Base-by-base conservation (phyloP, 2,329 filamentous ascomycete genomes). In the Botryotinia convoluta region DNA sequence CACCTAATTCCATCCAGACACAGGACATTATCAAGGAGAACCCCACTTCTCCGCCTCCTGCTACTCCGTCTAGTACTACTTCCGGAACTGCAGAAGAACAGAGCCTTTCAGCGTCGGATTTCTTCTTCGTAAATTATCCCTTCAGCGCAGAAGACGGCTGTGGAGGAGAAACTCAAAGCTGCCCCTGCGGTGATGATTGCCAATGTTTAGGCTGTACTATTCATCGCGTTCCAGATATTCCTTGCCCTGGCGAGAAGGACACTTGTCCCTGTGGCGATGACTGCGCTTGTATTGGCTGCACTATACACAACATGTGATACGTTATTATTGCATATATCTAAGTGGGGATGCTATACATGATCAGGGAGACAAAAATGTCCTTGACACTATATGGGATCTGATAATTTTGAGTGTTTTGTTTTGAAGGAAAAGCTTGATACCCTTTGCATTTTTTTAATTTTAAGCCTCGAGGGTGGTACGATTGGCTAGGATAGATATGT, bases 141-240 rank as follows among this genome's bases (percentile, higher is more conserved):
- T 86, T 84, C 72, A 79, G 75, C 26, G 81, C 82, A 6, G 83
- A 20, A 82, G 69, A 85, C 37, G 79, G 81, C 1, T 89, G 87
- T 77, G 83, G 83, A 0, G 87, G 87, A 3, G 84, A 86, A 73
- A 82, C 83, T 73, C 81, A 84, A 20, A 85, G 83, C 59, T 90
- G 88, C 77, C 87, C 85, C 0, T 90, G 88, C 72, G 88, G 88
- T 14, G 87, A 90, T 73, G 87, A 88, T 74, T 90, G 88, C 73
- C 82, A 86, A 74, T 90, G 88, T 76, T 80, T 89, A 3, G 88
- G 87, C 6, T 90, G 88, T 75, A 83, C 85, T 68, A 87, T 89
- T 69, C 88, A 90, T 74, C 75, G 80, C 72, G 82, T 82, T 20
- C 77, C 78, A 42, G 74, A 76, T 44, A 71, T 71, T 42, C 39